Evolutionary conservation across 2,329 filamentous ascomycete species (phyloP).

Genomic region (Aspergillus sp.): DNA sequence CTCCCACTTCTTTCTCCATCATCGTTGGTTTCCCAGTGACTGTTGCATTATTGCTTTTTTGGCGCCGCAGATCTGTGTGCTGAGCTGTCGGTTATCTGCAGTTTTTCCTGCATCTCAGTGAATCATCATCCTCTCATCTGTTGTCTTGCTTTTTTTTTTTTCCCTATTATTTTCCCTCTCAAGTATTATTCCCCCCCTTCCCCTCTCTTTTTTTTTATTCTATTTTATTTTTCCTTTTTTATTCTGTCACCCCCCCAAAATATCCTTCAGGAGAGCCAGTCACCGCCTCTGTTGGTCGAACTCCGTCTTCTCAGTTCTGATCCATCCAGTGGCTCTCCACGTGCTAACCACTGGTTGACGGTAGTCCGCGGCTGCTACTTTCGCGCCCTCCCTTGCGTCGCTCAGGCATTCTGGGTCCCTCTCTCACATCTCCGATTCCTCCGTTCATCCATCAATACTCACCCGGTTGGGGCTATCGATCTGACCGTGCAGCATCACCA

Average conservation of each 20-base stretch:
- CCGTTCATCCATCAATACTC: conserved; percentile 16
- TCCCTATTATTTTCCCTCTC: conserved; percentile 1
- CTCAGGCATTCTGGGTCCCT: conserved; percentile 21
- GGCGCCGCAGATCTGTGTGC: conserved; percentile 23
- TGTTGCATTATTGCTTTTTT: conserved; percentile 14
- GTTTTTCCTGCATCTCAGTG: conserved; percentile 15
- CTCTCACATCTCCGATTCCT: conserved; percentile 23
- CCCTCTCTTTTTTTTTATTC: not conserved
- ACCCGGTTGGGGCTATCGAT: conserved; percentile 18
- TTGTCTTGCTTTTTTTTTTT: not conserved
- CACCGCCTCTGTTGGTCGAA: conserved; percentile 12
- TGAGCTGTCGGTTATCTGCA: conserved; percentile 28
- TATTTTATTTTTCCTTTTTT: no score
- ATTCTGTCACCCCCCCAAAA: no score
- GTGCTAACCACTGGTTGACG: conserved; percentile 27
- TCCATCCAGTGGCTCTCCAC: conserved; percentile 25
- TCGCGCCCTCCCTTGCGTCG: conserved; percentile 26
- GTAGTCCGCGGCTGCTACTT: conserved; percentile 24
- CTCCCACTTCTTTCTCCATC: conserved; percentile 6
- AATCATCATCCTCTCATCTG: conserved; percentile 4
- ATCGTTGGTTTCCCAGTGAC: conserved; percentile 6
- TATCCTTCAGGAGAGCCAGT: not conserved
- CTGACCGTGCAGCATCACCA: conserved; percentile 23
- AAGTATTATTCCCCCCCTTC: not conserved
- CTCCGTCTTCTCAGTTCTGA: conserved; percentile 12